Percentiles rank a stretch among this genome's conserved stretches.
Conservation (phyloP, 805 yeast genomes). For the Saccharomycopsis sp. region DNA sequence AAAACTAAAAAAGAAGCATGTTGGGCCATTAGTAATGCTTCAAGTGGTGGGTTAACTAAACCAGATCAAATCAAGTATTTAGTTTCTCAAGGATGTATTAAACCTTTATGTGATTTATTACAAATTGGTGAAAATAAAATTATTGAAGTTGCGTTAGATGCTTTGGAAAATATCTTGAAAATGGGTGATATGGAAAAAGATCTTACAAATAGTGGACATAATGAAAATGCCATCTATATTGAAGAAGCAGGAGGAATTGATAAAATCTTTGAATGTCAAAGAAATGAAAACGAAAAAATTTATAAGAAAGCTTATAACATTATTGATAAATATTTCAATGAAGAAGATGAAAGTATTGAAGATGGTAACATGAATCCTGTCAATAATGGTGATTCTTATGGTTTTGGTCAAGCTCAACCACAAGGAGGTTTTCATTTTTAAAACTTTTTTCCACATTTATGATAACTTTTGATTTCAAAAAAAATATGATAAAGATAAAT, state of each 20-base stretch:
- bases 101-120: slow-evolving; percentile 90
- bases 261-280: slow-evolving; percentile 87
- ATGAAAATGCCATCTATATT: slow-evolving; percentile 82
- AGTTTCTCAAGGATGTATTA: slow-evolving; percentile 92
- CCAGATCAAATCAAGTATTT: slow-evolving; percentile 92
- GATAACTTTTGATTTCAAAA: too few species aligned
- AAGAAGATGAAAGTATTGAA: slow-evolving; percentile 56
- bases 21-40: slow-evolving; percentile 98
- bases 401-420: slow-evolving; percentile 65
- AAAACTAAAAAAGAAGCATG: slow-evolving; percentile 98
- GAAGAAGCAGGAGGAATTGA: slow-evolving; percentile 99
- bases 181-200: slow-evolving; percentile 93
- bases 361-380: slow-evolving; percentile 46
- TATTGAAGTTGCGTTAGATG: slow-evolving; percentile 91
- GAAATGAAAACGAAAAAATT: slow-evolving; percentile 82
- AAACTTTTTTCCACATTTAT: not conserved
- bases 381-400: slow-evolving; percentile 74
- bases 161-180: slow-evolving; percentile 84
- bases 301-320: slow-evolving; percentile 85
- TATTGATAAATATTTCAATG: slow-evolving; percentile 85
- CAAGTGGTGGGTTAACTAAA: slow-evolving; percentile 84
- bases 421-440: slow-evolving; percentile 41
- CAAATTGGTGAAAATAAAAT: slow-evolving; percentile 83
- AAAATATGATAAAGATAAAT: too few species aligned
- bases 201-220: slow-evolving; percentile 52